Conservation (phyloP, 108 stramenopile genomes). For the Cyclotella sp. region DNA sequence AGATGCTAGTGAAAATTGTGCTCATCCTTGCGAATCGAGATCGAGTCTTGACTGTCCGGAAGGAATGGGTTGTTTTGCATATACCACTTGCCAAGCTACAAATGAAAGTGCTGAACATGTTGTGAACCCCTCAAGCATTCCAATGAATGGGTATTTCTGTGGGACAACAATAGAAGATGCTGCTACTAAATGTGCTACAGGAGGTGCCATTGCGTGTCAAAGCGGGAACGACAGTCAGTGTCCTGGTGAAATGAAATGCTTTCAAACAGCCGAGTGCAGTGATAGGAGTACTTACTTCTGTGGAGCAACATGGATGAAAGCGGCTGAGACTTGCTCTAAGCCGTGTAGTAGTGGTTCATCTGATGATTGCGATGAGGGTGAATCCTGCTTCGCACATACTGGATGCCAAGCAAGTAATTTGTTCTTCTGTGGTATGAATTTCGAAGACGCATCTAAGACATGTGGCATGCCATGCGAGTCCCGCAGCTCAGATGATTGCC, state of each 20-base stretch:
- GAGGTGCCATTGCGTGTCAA: slow-evolving; percentile 47
- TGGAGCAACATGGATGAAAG: slow-evolving; percentile 38
- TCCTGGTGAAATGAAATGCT: slow-evolving; percentile 44
- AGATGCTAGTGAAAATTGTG: slow-evolving; percentile 41
- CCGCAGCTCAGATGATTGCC: slow-evolving; percentile 31
- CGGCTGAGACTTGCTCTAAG: slow-evolving; percentile 33
- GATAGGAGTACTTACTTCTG: slow-evolving; percentile 41
- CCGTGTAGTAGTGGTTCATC: slow-evolving; percentile 41
- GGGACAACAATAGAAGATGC: slow-evolving; percentile 38
- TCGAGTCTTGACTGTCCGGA: slow-evolving; percentile 30
- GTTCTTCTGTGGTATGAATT: slow-evolving; percentile 39
- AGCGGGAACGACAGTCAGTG: slow-evolving; percentile 39
- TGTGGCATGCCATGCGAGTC: slow-evolving; percentile 27
- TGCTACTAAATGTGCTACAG: slow-evolving; percentile 34
- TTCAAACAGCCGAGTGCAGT: slow-evolving; percentile 40
- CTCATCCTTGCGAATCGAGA: slow-evolving; percentile 30
- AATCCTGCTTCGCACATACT: slow-evolving; percentile 44
- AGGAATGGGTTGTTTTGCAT: slow-evolving; percentile 43
- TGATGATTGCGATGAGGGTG: slow-evolving; percentile 40
- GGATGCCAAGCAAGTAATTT: slow-evolving; percentile 38
- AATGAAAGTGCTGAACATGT: slow-evolving; percentile 15
- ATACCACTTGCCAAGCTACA: slow-evolving; percentile 43
- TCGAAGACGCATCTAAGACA: slow-evolving; percentile 39
- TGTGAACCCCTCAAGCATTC: slow-evolving; percentile 10
- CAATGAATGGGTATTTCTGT: slow-evolving; percentile 44